Conservation (phyloP, 345 rosid genomes). For the Turritis glabra region DNA sequence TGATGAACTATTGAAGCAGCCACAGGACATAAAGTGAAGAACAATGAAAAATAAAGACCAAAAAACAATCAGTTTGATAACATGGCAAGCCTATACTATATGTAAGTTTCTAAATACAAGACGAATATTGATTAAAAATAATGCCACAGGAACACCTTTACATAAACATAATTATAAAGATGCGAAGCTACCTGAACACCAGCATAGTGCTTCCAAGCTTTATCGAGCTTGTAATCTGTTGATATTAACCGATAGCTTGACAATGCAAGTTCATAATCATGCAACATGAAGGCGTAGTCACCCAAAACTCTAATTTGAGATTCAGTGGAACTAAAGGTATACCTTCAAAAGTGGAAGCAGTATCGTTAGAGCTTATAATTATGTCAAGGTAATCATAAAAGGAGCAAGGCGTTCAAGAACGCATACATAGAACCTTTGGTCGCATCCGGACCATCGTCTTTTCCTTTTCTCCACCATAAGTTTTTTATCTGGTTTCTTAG, state of each 20-base stretch:
- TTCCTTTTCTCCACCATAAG: constrained; percentile 99
- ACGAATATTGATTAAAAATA: constrained; percentile 9
- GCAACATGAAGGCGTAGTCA: constrained; percentile 96
- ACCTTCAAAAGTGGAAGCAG: constrained; percentile 58
- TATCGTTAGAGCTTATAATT: constrained; percentile 21
- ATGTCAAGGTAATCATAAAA: constrained; percentile 20
- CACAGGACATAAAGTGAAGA: constrained; percentile 7
- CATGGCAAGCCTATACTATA: constrained; percentile 5
- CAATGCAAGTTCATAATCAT: constrained; percentile 93
- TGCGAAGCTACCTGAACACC: constrained; percentile 82
- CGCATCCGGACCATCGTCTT: constrained; percentile 74
- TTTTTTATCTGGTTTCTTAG: constrained; percentile 92
- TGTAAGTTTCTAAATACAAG: not conserved
- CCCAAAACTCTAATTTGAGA: constrained; percentile 95
- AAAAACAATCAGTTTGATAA: constrained; percentile 4
- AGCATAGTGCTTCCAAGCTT: constrained; percentile 98
- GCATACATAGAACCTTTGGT: constrained; percentile 71
- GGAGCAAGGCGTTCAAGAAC: constrained; percentile 25
- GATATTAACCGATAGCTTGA: constrained; percentile 94
- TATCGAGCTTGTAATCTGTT: constrained; percentile 95
- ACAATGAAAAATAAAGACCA: not conserved
- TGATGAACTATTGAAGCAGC: constrained; percentile 19
- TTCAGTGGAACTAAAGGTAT: constrained; percentile 85
- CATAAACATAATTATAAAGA: constrained; percentile 21
- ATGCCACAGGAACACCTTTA: constrained; percentile 19